Evolutionary conservation across 2,329 filamentous ascomycete species (phyloP).

Genomic region (Elsinoe batatas): DNA sequence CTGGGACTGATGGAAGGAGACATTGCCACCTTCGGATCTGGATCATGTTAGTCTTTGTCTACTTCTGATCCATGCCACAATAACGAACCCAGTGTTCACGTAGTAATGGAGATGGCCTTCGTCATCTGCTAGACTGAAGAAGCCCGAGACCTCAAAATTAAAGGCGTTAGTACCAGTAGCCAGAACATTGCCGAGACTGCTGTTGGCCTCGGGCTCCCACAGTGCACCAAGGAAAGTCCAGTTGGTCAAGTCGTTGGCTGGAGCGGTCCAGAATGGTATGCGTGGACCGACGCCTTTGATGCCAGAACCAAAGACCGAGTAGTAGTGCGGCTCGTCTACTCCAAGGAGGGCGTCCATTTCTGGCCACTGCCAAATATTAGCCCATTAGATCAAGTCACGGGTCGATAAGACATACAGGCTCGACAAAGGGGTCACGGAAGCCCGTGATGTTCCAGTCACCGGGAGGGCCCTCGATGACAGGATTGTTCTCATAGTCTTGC

Average conservation of each 20-base stretch:
- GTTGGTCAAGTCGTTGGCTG: constrained; percentile 34
- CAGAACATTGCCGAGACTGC: constrained; percentile 32
- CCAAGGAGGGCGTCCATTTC: constrained; percentile 33
- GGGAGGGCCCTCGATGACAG: constrained; percentile 34
- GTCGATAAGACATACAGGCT: constrained; percentile 20
- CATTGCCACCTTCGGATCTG: constrained; percentile 35
- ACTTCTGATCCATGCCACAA: no score
- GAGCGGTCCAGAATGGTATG: constrained; percentile 39
- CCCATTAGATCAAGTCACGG: neutral
- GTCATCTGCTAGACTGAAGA: constrained; percentile 36
- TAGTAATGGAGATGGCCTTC: constrained; percentile 37
- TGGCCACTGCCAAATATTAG: neutral
- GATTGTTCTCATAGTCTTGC: constrained; percentile 38
- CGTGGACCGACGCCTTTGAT: constrained; percentile 39
- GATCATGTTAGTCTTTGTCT: neutral
- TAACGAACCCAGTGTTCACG: constrained; percentile 28
- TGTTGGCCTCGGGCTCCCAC: constrained; percentile 36
- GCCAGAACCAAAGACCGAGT: constrained; percentile 37
- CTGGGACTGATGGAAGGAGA: constrained; percentile 30
- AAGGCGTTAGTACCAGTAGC: constrained; percentile 38
- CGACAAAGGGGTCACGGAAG: constrained; percentile 31
- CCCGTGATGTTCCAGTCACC: constrained; percentile 38
- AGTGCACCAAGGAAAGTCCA: constrained; percentile 40
- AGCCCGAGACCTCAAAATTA: constrained; percentile 41
- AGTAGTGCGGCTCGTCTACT: constrained; percentile 35